Evolutionary conservation across 1,284 basidiomycete genomes (phyloP).

Genomic region (Puccinia horiana): DNA sequence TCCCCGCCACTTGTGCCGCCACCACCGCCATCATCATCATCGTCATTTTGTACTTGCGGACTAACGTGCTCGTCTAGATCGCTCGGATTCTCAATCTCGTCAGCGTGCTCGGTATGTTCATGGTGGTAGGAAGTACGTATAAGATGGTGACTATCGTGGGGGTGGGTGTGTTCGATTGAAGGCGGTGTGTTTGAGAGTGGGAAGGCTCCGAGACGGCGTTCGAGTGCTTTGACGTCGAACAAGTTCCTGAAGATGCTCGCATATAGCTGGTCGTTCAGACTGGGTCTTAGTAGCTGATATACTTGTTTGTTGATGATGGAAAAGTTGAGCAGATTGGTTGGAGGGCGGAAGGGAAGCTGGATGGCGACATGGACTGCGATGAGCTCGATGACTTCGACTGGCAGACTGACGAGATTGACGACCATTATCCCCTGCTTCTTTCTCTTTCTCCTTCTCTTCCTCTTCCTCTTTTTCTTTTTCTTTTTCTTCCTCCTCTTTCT

Average conservation of each 20-base stretch:
- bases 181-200: not conserved
- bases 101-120: not conserved
- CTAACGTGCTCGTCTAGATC: not conserved
- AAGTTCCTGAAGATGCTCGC: slow-evolving; percentile 54
- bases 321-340: slow-evolving; percentile 52
- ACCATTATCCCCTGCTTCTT: not conserved
- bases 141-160: not conserved
- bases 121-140: not conserved
- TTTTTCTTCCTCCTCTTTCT: not conserved
- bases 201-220: slow-evolving; percentile 52
- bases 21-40: not conserved
- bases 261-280: slow-evolving; percentile 54
- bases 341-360: slow-evolving; percentile 51
- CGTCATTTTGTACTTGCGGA: not conserved
- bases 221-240: slow-evolving; percentile 55
- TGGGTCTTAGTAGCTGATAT: slow-evolving; percentile 52
- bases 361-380: slow-evolving; percentile 7
- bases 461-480: not conserved
- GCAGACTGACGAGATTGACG: not conserved
- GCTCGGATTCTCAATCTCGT: not conserved
- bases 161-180: not conserved
- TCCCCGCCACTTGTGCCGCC: not conserved
- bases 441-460: not conserved
- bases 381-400: slow-evolving; percentile 30
- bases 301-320: slow-evolving; percentile 53